Conservation (phyloP, 768 basidiomycete genomes). For the Lepiota brunneoincarnata region DNA sequence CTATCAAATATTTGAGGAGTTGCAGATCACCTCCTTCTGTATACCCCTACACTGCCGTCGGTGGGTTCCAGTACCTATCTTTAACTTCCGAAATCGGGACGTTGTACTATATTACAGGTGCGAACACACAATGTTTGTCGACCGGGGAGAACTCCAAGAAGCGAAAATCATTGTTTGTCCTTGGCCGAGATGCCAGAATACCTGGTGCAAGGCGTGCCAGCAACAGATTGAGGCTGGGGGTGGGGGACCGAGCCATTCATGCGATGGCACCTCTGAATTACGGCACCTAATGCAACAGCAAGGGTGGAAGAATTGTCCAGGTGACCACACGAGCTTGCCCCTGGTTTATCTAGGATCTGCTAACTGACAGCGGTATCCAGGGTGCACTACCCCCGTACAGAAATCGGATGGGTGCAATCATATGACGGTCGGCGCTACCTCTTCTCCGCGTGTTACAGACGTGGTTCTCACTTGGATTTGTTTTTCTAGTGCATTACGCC, state of each 20-base stretch:
- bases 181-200: slow-evolving; percentile 18
- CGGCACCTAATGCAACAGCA: slow-evolving; percentile 22
- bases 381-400: slow-evolving; percentile 46
- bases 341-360: neutral
- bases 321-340: slow-evolving; percentile 23
- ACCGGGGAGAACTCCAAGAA: slow-evolving; percentile 20
- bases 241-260: slow-evolving; percentile 17
- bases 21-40: slow-evolving; percentile 11
- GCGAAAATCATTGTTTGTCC: slow-evolving; percentile 20
- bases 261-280: slow-evolving; percentile 21
- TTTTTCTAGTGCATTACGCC: slow-evolving; percentile 46
- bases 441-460: neutral
- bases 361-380: slow-evolving; percentile 19
- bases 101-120: slow-evolving; percentile 14
- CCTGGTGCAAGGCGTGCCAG: slow-evolving; percentile 23
- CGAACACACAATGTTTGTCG: slow-evolving; percentile 20
- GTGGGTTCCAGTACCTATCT: neutral
- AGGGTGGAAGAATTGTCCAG: slow-evolving; percentile 45
- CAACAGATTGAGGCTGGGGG: slow-evolving; percentile 14
- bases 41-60: slow-evolving; percentile 7
- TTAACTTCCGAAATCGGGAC: neutral
- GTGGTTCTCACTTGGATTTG: neutral
- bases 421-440: slow-evolving; percentile 44
- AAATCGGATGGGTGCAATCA: slow-evolving; percentile 57
- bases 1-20: slow-evolving; percentile 10